phyloP scores from a whole-genome alignment of 1,139 yeast species.

The Suhomyces anneliseae region DNA sequence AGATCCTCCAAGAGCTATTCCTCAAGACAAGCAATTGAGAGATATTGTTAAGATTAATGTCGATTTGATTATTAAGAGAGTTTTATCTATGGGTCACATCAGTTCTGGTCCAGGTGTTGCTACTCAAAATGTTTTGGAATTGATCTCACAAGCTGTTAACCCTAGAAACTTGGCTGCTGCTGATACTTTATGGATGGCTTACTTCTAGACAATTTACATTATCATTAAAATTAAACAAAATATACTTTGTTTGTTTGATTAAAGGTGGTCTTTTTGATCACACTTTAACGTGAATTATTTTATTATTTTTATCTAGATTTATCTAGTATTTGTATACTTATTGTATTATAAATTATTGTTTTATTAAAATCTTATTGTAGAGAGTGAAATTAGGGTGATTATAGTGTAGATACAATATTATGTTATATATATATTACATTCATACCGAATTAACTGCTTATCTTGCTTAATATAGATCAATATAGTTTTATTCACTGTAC shows the following conservation, averaged over 20 bases:
- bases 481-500: too few relatives aligned
- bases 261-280: too few relatives aligned
- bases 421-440: too few relatives aligned
- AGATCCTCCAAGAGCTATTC: conserved; percentile 62
- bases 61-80: conserved; percentile 73
- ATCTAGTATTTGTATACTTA: neutral
- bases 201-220: conserved; percentile 44
- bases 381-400: too few relatives aligned
- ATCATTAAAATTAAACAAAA: too few relatives aligned
- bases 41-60: conserved; percentile 90
- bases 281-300: too few relatives aligned
- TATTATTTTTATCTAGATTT: neutral
- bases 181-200: conserved; percentile 96
- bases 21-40: conserved; percentile 75
- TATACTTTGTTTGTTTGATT: too few relatives aligned
- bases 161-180: conserved; percentile 93
- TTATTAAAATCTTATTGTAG: neutral
- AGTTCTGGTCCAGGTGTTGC: conserved; percentile 76
- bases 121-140: conserved; percentile 89
- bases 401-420: too few relatives aligned
- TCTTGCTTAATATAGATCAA: too few relatives aligned
- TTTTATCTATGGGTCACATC: conserved; percentile 71
- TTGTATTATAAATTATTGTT: conserved; percentile 1
- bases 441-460: too few relatives aligned
- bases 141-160: conserved; percentile 93